Percentiles rank a stretch among this genome's conserved stretches.
These are phyloP conservation scores for Echinochloa phyllopogon DNA, from an alignment of 176 grass and related monocot genomes.

Conservation along the genomic window DNA sequence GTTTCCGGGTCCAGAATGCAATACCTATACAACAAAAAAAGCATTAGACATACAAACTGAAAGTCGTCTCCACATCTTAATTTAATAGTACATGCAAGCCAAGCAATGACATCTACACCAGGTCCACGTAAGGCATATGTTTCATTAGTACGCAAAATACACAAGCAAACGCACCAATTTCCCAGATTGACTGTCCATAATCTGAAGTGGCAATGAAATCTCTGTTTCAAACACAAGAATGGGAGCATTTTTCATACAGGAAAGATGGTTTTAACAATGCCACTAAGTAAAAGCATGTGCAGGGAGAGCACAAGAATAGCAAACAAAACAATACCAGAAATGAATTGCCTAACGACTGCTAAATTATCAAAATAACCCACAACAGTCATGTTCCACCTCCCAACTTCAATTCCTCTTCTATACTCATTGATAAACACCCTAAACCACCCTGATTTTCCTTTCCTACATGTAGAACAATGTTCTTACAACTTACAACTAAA, in stretches of 20 bases:
- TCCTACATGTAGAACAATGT: neutral
- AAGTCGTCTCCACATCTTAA: neutral
- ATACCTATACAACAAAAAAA: constrained; percentile 41
- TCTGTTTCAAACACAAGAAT: neutral
- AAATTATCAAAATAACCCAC: neutral
- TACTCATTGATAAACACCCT: no score
- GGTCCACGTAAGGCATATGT: neutral
- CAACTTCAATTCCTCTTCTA: neutral
- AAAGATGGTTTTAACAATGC: neutral
- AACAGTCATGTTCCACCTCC: neutral
- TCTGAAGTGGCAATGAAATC: neutral
- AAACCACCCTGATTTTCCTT: neutral
- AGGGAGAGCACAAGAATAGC: neutral
- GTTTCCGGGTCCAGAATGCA: constrained; percentile 62
- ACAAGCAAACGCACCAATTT: neutral
- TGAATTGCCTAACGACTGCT: neutral
- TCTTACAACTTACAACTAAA: neutral
- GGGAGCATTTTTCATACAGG: neutral
- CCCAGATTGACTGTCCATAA: neutral
- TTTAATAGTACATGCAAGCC: neutral
- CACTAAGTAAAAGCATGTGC: neutral
- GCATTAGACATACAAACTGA: neutral
- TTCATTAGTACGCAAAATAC: neutral
- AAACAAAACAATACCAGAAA: neutral
- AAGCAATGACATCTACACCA: neutral